A percentile compares a stretch with the other conserved stretches of the same genome.
Evolutionary conservation across 331 rosid genomes (phyloP).

Genomic region (Quercus lobata): DNA sequence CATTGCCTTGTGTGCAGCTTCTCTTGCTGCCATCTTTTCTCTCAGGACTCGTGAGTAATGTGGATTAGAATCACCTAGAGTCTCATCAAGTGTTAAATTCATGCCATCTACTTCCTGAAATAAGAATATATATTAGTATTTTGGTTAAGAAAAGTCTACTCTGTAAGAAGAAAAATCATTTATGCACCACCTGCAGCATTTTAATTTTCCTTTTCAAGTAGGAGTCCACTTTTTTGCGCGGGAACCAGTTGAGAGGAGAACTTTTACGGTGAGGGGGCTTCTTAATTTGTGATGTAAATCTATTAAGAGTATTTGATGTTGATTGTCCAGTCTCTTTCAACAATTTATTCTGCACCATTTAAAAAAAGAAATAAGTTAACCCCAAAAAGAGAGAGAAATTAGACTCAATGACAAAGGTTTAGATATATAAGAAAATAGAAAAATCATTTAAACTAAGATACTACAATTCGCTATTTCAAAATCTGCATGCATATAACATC

Average conservation of each 20-base stretch:
- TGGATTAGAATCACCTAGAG: slow-evolving; percentile 82
- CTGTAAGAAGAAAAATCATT: background rate
- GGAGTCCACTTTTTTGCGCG: slow-evolving; percentile 78
- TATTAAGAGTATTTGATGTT: slow-evolving; percentile 53
- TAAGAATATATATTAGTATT: slow-evolving; percentile 3
- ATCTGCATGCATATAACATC: background rate
- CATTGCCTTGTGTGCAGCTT: slow-evolving; percentile 76
- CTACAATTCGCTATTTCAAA: background rate
- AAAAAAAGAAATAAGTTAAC: background rate
- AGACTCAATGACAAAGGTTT: background rate
- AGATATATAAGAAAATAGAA: background rate
- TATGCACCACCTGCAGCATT: slow-evolving; percentile 77
- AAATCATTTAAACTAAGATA: background rate
- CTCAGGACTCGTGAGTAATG: slow-evolving; percentile 78
- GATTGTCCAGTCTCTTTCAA: slow-evolving; percentile 50
- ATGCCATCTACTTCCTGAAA: slow-evolving; percentile 78
- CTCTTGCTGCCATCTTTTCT: slow-evolving; percentile 94
- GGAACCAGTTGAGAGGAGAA: slow-evolving; percentile 92
- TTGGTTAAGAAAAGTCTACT: slow-evolving; percentile 3
- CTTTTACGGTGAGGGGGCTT: slow-evolving; percentile 77
- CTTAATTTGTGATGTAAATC: slow-evolving; percentile 61
- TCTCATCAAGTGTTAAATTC: slow-evolving; percentile 85
- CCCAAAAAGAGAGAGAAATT: background rate
- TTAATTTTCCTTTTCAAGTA: slow-evolving; percentile 82
- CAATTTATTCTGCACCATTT: slow-evolving; percentile 50